A percentile compares a stretch with the other conserved stretches of the same genome.
These are phyloP conservation scores for Aegle marmelos DNA, from an alignment of 345 rosid genomes.

Conservation along the genomic window DNA sequence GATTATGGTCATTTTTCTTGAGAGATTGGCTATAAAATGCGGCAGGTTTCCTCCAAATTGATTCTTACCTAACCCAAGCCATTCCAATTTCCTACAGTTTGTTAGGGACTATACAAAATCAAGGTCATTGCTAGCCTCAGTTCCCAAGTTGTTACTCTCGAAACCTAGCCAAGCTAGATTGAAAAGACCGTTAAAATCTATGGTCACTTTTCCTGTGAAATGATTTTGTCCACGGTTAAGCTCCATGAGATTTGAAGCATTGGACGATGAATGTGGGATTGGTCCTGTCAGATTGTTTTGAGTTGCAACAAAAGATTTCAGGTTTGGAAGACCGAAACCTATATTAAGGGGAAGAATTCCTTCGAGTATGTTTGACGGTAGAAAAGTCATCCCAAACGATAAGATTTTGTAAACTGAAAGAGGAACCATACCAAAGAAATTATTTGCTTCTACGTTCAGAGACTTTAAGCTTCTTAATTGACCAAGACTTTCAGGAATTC, in stretches of 20 bases:
- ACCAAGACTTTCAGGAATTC: not conserved
- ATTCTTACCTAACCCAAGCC: accelerated
- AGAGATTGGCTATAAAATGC: constrained; percentile 2
- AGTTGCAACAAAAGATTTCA: not conserved
- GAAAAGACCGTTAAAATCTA: not conserved
- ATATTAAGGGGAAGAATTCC: constrained; percentile 7
- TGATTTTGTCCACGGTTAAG: not conserved
- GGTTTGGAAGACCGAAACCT: constrained; percentile 22
- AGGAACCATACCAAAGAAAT: constrained; percentile 15
- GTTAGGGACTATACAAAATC: constrained; percentile 9
- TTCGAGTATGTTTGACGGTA: not conserved
- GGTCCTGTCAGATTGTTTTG: constrained; percentile 9
- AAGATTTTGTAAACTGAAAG: constrained; percentile 19
- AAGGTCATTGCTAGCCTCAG: not conserved
- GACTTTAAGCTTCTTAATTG: not conserved
- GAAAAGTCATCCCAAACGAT: accelerated
- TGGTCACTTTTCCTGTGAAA: not conserved
- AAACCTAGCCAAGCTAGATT: not conserved
- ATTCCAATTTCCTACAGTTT: constrained; percentile 1
- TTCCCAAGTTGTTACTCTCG: not conserved
- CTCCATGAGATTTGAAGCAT: not conserved
- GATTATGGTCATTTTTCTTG: accelerated
- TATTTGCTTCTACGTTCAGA: accelerated
- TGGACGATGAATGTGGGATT: constrained; percentile 22
- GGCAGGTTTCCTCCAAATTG: constrained; percentile 21